Evolutionary conservation across 225 moss, liverwort and hornwort genomes (phyloP), one percentile per base, ranked within the genome.

Genomic region (Antitrichia curtipendula): DNA sequence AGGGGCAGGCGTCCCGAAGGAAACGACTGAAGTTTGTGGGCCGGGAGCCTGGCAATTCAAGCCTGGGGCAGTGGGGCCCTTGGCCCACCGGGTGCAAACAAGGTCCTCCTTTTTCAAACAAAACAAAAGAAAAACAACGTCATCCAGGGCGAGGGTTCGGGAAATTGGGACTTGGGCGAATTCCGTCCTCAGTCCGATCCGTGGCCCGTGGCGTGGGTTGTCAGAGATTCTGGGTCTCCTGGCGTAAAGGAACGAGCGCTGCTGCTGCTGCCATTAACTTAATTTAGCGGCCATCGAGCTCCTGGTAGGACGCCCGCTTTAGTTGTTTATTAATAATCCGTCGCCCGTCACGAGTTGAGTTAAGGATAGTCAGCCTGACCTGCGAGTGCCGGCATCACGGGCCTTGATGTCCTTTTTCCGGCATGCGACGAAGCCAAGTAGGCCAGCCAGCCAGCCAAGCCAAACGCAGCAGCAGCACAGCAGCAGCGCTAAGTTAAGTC

Each of bases 341-440:
- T 85, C 58, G 31, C 47, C 61, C 69, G 28, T 89, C 89, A 91
- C 87, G 77, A 91, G 87, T 71, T 71, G 85, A 87, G 87, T 91
- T 89, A 87, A 89, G 91, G 87, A 82, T 45, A 75, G 91, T 91
- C 87, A 91, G 88, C 65, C 82, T 82, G 87, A 72, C 85, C 86
- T 86, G 88, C 63, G 85, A 83, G 50, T 86, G 90, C 86, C 88
- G 88, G 92, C 92, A 92, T 92, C 92, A 92, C 90, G 90, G 90
- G 91, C 83, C 74, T 82, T 75, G 62, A 34, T 81, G 88, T 83
- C 79, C 91, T 91, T 90, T 92, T 92, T 85, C 87, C 82, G 88
- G 90, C 92, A 90, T 89, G 84, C 86, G 87, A 92, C 90, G 88
- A n/a, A 84, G 81, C 60, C 43, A 78, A 49, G 47, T 62, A 60